phyloP scores from a whole-genome alignment of 257 asterid genomes.

The Nicotiana noctiflora region DNA sequence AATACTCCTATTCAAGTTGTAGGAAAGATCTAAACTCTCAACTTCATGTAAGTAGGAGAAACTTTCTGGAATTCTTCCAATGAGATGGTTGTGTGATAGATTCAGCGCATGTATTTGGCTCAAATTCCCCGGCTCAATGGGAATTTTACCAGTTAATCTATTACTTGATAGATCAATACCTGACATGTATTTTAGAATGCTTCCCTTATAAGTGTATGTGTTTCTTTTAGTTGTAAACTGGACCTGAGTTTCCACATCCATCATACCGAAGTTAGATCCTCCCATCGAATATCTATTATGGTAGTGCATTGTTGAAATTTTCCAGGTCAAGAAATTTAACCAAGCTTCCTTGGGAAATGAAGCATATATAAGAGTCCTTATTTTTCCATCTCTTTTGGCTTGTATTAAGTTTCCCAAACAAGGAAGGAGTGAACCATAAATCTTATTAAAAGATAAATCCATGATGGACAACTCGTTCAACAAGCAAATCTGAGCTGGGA shows the following conservation, averaged over 20 bases:
- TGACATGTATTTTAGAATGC: background rate
- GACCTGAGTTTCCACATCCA: background rate
- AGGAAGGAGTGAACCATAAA: too few species aligned
- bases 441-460: too few species aligned
- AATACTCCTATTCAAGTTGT: conserved; percentile 5
- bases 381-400: too few species aligned
- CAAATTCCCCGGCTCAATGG: background rate
- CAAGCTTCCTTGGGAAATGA: background rate
- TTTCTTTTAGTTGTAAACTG: conserved; percentile 1
- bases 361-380: too few species aligned
- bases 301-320: background rate
- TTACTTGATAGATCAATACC: conserved; percentile 13
- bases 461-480: too few species aligned
- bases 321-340: background rate
- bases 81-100: background rate
- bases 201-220: background rate
- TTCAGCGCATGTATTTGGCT: background rate
- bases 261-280: too few species aligned
- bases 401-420: too few species aligned
- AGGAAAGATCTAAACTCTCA: background rate
- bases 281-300: too few species aligned
- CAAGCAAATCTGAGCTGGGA: too few species aligned
- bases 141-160: background rate
- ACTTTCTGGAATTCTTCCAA: background rate
- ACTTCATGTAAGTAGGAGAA: background rate